Evolutionary conservation across 1,284 basidiomycete species (phyloP).

Genomic region (Gastroboletus turbinatus): DNA sequence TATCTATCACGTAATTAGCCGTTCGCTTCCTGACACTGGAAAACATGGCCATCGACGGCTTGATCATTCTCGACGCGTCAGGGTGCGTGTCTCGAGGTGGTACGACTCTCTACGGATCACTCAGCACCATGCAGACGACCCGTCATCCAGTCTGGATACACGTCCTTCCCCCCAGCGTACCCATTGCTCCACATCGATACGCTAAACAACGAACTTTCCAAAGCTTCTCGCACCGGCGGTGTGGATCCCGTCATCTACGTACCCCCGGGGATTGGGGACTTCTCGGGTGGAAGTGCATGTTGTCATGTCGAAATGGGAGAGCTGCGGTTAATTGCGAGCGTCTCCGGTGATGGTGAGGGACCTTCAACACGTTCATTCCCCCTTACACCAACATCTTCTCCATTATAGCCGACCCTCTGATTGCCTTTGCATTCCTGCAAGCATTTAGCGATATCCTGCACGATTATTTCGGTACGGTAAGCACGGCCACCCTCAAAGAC

Average conservation of each 20-base stretch:
- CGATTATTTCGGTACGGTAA: conserved; percentile 76
- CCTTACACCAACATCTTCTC: not conserved
- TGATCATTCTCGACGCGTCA: conserved; percentile 83
- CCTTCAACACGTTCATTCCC: not conserved
- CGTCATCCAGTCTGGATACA: conserved; percentile 90
- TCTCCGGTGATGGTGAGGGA: conserved; percentile 76
- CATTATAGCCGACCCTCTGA: conserved; percentile 77
- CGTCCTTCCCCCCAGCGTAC: conserved; percentile 74
- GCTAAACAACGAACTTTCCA: conserved; percentile 70
- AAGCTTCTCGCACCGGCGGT: conserved; percentile 48
- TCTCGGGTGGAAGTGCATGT: conserved; percentile 60
- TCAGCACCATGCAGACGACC: conserved; percentile 60
- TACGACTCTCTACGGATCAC: not conserved
- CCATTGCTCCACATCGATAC: conserved; percentile 86
- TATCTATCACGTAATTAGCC: not conserved
- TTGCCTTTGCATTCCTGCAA: conserved; percentile 87
- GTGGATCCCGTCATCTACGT: conserved; percentile 75
- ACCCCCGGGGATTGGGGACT: conserved; percentile 45
- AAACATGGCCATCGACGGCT: conserved; percentile 80
- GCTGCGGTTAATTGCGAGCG: conserved; percentile 76
- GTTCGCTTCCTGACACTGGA: not conserved
- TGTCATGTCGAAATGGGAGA: conserved; percentile 81
- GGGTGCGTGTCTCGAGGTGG: conserved; percentile 50
- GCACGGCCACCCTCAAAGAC: conserved; percentile 75
- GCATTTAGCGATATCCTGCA: conserved; percentile 81